Conservation (phyloP, 1,284 basidiomycete genomes). For the Austroboletus niveus region DNA sequence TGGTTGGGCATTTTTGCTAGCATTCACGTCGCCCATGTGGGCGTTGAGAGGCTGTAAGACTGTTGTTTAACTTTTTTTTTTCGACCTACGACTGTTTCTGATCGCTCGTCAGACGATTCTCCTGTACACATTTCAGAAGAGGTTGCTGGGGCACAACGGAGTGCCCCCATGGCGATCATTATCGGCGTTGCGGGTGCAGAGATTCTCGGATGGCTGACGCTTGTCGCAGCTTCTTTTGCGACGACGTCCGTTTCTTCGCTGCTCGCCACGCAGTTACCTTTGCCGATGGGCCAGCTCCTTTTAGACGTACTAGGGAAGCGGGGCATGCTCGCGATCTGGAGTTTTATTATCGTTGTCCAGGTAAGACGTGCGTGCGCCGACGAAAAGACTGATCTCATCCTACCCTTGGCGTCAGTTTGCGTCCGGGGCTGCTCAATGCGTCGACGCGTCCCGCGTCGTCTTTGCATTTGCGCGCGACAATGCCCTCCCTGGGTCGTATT, state of each 20-base stretch:
- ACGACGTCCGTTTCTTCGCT: constrained; percentile 54
- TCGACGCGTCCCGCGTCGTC: constrained; percentile 74
- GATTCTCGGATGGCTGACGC: constrained; percentile 60
- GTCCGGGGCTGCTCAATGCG: constrained; percentile 70
- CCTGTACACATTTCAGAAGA: constrained; percentile 78
- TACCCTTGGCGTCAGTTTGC: constrained; percentile 46
- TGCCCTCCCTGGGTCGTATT: constrained; percentile 67
- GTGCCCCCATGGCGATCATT: constrained; percentile 77
- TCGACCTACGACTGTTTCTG: neutral
- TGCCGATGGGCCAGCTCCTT: constrained; percentile 73
- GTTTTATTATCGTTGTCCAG: constrained; percentile 68
- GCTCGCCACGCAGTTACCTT: constrained; percentile 48
- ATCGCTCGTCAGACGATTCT: constrained; percentile 55
- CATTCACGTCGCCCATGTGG: constrained; percentile 77
- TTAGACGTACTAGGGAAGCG: constrained; percentile 61
- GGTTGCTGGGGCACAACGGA: constrained; percentile 60
- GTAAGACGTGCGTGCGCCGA: constrained; percentile 29
- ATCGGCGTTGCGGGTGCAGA: constrained; percentile 60
- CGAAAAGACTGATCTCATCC: neutral
- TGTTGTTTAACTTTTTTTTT: neutral
- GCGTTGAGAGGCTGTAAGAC: constrained; percentile 64
- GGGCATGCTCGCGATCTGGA: constrained; percentile 72
- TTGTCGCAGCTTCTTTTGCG: constrained; percentile 65
- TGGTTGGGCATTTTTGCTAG: constrained; percentile 70
- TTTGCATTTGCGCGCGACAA: constrained; percentile 74